Evolutionary conservation across 768 basidiomycete genomes (phyloP).

Genomic region (Galerina sulciceps): DNA sequence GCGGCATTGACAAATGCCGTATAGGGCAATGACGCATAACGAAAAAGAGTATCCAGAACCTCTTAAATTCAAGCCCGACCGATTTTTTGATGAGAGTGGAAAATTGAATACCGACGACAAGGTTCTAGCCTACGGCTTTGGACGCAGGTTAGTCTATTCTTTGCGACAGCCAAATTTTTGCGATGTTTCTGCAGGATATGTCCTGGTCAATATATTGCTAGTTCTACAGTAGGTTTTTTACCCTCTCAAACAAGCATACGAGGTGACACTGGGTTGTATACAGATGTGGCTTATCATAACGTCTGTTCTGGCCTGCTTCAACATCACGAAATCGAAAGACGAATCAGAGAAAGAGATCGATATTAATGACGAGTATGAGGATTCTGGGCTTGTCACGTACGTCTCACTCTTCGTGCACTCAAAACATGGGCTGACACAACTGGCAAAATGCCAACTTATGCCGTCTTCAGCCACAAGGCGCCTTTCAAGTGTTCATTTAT

Average conservation of each 20-base stretch:
- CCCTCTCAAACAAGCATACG: background rate
- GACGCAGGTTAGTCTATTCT: slow-evolving; percentile 31
- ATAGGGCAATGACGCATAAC: slow-evolving; percentile 37
- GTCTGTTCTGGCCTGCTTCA: slow-evolving; percentile 30
- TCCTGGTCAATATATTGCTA: slow-evolving; percentile 24
- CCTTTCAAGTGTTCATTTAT: too few relatives aligned
- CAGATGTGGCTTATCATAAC: slow-evolving; percentile 24
- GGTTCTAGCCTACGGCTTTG: slow-evolving; percentile 41
- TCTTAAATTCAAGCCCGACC: slow-evolving; percentile 43
- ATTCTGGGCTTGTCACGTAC: background rate
- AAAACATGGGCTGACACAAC: too few relatives aligned
- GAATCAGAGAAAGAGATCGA: slow-evolving; percentile 18
- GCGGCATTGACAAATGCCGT: too few relatives aligned
- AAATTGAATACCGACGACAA: slow-evolving; percentile 37
- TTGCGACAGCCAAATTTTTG: background rate
- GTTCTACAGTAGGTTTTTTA: slow-evolving; percentile 3
- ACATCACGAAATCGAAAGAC: slow-evolving; percentile 26
- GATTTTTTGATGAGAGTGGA: slow-evolving; percentile 43
- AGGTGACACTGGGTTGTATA: background rate
- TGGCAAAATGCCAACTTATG: too few relatives aligned
- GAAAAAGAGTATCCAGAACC: slow-evolving; percentile 35
- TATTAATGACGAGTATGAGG: background rate
- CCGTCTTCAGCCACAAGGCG: too few relatives aligned
- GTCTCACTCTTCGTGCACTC: background rate
- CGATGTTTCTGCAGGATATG: slow-evolving; percentile 1